These are phyloP conservation scores for Graphiopsis chlorocephala DNA, from an alignment of 2,329 filamentous ascomycete genomes.

Conservation along the genomic window DNA sequence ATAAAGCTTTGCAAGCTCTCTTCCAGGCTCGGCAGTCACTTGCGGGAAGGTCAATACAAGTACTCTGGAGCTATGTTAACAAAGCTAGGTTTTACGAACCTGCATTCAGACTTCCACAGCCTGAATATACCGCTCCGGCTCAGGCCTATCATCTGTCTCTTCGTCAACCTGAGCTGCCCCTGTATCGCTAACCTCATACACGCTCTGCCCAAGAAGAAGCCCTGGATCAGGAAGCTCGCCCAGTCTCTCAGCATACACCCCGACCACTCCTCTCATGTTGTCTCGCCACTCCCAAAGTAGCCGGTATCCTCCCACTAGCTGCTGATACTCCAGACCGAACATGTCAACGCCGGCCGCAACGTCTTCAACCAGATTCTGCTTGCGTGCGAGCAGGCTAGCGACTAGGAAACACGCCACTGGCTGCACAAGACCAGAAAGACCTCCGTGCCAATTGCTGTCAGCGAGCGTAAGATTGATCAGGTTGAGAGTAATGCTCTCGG, in stretches of 20 bases:
- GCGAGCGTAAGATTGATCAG: conserved; percentile 17
- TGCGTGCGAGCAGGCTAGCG: conserved; percentile 15
- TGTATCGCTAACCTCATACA: neutral
- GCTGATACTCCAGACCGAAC: neutral
- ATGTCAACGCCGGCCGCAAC: conserved; percentile 7
- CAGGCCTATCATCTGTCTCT: neutral
- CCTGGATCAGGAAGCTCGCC: neutral
- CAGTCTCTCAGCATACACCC: neutral
- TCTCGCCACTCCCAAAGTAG: conserved; percentile 9
- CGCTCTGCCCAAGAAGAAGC: neutral
- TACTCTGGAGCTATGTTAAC: neutral
- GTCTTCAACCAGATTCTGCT: conserved; percentile 14
- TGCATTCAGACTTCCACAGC: neutral
- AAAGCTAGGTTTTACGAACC: neutral
- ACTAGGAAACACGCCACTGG: conserved; percentile 16
- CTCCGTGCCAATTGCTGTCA: neutral
- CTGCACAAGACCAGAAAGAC: conserved; percentile 9
- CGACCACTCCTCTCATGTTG: neutral
- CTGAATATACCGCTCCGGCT: neutral
- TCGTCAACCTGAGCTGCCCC: neutral
- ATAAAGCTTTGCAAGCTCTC: neutral
- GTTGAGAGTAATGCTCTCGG: conserved; percentile 16
- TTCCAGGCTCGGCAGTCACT: neutral
- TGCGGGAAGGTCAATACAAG: neutral
- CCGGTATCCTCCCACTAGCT: neutral